These are phyloP conservation scores for Prunella vulgaris DNA, from an alignment of 257 asterid genomes.

Conservation along the genomic window DNA sequence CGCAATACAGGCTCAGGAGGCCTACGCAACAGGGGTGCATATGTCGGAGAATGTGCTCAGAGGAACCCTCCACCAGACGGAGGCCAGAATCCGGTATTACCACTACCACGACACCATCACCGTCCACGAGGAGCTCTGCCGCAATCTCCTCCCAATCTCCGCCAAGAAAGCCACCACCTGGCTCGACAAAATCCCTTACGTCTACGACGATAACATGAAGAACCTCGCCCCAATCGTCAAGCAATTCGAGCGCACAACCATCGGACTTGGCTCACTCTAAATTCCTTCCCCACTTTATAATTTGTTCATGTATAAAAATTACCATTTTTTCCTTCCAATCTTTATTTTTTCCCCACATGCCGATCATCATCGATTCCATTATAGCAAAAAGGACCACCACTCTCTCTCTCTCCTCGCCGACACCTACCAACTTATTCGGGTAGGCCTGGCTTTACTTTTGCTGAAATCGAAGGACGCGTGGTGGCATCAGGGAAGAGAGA, in stretches of 20 bases:
- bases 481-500: not conserved
- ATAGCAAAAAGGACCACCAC: no score
- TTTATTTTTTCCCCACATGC: not conserved
- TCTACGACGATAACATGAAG: constrained; percentile 51
- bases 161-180: constrained; percentile 44
- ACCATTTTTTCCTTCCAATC: not conserved
- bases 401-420: constrained; percentile 13
- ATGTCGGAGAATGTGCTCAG: constrained; percentile 52
- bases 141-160: constrained; percentile 32
- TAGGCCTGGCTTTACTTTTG: not conserved
- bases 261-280: constrained; percentile 19
- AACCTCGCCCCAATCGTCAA: constrained; percentile 44
- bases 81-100: constrained; percentile 38
- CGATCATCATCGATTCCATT: not conserved
- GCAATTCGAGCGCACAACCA: constrained; percentile 43
- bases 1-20: constrained; percentile 53
- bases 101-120: constrained; percentile 65
- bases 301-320: constrained; percentile 26
- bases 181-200: constrained; percentile 53
- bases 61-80: constrained; percentile 40
- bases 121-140: constrained; percentile 56
- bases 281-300: not conserved
- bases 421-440: constrained; percentile 11
- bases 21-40: constrained; percentile 54
- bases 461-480: not conserved